phyloP scores from a whole-genome alignment of 169 alveolate species.

The Plasmodium reichenowi region DNA sequence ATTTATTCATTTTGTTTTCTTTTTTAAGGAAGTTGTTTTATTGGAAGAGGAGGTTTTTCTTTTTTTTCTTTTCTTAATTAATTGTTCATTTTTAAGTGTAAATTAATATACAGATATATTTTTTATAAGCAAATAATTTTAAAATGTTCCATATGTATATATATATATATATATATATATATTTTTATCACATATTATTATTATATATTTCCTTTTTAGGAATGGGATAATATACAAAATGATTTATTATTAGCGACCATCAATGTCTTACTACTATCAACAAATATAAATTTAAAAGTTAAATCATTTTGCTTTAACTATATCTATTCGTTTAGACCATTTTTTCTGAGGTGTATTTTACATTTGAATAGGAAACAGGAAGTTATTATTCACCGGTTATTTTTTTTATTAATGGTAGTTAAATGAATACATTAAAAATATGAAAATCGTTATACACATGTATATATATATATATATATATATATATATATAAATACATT shows the following conservation, averaged over 20 bases:
- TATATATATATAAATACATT: not conserved
- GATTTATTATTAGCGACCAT: slow-evolving; percentile 57
- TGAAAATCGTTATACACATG: not conserved
- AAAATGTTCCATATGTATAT: not conserved
- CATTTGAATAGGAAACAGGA: slow-evolving; percentile 42
- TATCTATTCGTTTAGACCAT: slow-evolving; percentile 64
- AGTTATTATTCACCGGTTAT: slow-evolving; percentile 49
- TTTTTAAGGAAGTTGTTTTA: slow-evolving; percentile 37
- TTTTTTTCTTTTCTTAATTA: slow-evolving; percentile 53
- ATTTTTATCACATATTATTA: not conserved
- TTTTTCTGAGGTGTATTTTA: slow-evolving; percentile 41
- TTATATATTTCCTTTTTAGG: slow-evolving; percentile 19
- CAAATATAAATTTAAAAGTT: slow-evolving; percentile 49
- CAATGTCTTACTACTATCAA: slow-evolving; percentile 54
- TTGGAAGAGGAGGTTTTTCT: slow-evolving; percentile 44
- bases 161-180: not conserved
- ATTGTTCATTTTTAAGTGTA: slow-evolving; percentile 66
- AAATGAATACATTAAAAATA: not conserved
- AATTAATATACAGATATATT: slow-evolving; percentile 1
- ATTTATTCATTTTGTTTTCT: not conserved
- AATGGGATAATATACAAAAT: slow-evolving; percentile 62
- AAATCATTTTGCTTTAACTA: slow-evolving; percentile 70
- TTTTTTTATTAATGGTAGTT: slow-evolving; percentile 49
- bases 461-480: not conserved
- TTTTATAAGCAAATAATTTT: not conserved